Percentiles rank a stretch among this genome's conserved stretches.
Conservation (phyloP, 129 eudicot genomes). For the Artemisia argyi region DNA sequence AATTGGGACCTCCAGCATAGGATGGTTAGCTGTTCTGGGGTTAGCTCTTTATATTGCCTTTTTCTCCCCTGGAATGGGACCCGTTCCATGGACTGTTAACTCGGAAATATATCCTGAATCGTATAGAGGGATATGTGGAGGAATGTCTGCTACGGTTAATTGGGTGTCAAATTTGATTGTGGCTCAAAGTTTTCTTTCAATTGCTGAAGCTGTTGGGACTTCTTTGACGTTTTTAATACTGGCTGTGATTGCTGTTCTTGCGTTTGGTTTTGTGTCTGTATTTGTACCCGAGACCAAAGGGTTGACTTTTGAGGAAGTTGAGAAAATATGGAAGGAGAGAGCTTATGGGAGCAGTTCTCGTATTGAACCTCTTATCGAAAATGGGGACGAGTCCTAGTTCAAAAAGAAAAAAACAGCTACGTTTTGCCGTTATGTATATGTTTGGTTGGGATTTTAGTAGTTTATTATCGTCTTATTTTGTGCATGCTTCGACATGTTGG, state of each 20-base stretch:
- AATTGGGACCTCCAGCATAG: constrained; percentile 46
- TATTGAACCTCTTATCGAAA: neutral
- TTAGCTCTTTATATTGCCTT: constrained; percentile 56
- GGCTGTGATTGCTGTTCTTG: constrained; percentile 59
- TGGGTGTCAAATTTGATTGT: constrained; percentile 90
- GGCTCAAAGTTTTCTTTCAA: constrained; percentile 75
- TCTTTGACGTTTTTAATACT: constrained; percentile 71
- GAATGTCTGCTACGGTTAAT: constrained; percentile 91
- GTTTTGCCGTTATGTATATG: neutral
- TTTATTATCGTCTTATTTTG: neutral
- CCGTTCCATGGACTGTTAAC: constrained; percentile 85
- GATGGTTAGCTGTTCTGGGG: constrained; percentile 62
- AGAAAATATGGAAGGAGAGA: constrained; percentile 66
- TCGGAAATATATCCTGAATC: constrained; percentile 68
- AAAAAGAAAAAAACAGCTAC: neutral
- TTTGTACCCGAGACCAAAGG: constrained; percentile 94
- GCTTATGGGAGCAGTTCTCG: constrained; percentile 37
- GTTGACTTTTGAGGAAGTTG: constrained; percentile 86
- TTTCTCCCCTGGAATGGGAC: constrained; percentile 87
- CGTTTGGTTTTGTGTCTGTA: constrained; percentile 52
- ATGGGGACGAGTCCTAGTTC: neutral
- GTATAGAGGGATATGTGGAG: constrained; percentile 78
- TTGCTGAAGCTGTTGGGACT: constrained; percentile 68
- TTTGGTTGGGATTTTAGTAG: neutral
- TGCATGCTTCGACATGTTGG: neutral